Conservation (phyloP, 1,284 basidiomycete genomes). For the Ganoderma lingzhi region DNA sequence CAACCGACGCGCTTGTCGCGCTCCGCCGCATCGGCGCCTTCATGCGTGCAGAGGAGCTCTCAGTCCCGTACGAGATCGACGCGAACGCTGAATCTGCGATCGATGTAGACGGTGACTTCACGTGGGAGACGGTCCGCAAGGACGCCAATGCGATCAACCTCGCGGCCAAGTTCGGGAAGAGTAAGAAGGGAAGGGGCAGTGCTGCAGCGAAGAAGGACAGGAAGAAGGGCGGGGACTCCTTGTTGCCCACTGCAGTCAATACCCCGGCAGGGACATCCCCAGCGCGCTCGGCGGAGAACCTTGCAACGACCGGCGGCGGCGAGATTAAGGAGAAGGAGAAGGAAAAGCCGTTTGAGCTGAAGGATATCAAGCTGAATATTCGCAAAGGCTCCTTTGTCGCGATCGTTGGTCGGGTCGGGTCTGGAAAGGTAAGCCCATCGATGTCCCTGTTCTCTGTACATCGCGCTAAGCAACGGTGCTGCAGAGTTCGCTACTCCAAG, state of each 20-base stretch:
- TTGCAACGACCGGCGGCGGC: conserved; percentile 12
- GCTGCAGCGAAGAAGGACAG: not conserved
- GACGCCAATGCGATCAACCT: conserved; percentile 32
- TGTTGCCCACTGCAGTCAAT: conserved; percentile 34
- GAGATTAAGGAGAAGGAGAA: conserved; percentile 18
- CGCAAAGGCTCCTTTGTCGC: conserved; percentile 72
- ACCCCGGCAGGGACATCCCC: conserved; percentile 6
- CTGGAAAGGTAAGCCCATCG: conserved; percentile 62
- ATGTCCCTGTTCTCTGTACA: not conserved
- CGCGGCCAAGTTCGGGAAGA: conserved; percentile 16
- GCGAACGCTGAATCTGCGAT: conserved; percentile 54
- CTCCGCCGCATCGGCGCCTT: conserved; percentile 66
- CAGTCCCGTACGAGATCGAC: conserved; percentile 59
- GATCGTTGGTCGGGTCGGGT: conserved; percentile 78
- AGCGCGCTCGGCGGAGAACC: conserved; percentile 13
- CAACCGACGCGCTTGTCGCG: conserved; percentile 71
- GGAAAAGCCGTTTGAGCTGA: conserved; percentile 65
- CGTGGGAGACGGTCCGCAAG: conserved; percentile 66
- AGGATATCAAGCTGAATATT: conserved; percentile 63
- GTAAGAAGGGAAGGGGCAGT: conserved; percentile 14
- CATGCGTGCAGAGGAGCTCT: conserved; percentile 71
- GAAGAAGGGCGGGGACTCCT: conserved; percentile 14
- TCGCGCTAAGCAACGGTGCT: not conserved
- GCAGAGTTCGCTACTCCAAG: conserved; percentile 72
- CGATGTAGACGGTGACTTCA: conserved; percentile 69